These are phyloP conservation scores for Backusella parvicylindrica DNA, from an alignment of 192 early-diverging fungal genomes.

Conservation along the genomic window DNA sequence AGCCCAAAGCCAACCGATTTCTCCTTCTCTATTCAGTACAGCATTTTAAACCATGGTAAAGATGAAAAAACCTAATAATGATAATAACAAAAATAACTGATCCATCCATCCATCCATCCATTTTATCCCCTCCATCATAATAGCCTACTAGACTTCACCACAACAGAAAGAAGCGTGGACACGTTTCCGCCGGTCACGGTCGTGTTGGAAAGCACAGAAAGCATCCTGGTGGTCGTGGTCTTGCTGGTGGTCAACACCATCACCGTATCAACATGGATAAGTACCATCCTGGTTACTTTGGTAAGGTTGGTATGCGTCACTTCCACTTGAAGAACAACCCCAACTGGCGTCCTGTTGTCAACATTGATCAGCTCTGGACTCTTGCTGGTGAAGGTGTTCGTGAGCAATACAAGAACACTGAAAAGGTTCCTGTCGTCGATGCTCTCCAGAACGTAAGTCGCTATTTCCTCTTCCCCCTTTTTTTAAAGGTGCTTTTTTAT, in stretches of 20 bases:
- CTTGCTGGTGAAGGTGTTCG: slow-evolving; percentile 87
- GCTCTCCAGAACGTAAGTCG: slow-evolving; percentile 50
- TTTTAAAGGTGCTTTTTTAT: too few relatives aligned
- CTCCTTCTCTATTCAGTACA: slow-evolving; percentile 2
- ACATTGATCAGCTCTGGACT: slow-evolving; percentile 93
- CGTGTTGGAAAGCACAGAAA: slow-evolving; percentile 99
- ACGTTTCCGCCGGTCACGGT: slow-evolving; percentile 99
- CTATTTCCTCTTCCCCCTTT: too few relatives aligned
- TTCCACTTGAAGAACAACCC: slow-evolving; percentile 96
- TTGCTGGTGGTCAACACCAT: slow-evolving; percentile 99
- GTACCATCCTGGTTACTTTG: slow-evolving; percentile 99
- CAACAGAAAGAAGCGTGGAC: slow-evolving; percentile 97
- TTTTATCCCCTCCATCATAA: not conserved
- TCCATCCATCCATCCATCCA: not conserved
- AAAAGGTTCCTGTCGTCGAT: slow-evolving; percentile 93
- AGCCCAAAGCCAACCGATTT: not conserved
- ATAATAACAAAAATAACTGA: too few relatives aligned
- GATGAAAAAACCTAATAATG: not conserved
- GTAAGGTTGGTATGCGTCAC: slow-evolving; percentile 99
- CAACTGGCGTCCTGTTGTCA: slow-evolving; percentile 83
- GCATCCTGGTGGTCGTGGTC: slow-evolving; percentile 99
- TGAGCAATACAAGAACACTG: slow-evolving; percentile 78
- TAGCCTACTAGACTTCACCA: slow-evolving; percentile 85
- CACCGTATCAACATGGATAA: slow-evolving; percentile 99
- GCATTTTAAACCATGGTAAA: slow-evolving; percentile 7